phyloP scores from a whole-genome alignment of 2,329 filamentous ascomycete species.

The Tolypocladium endophyticum region DNA sequence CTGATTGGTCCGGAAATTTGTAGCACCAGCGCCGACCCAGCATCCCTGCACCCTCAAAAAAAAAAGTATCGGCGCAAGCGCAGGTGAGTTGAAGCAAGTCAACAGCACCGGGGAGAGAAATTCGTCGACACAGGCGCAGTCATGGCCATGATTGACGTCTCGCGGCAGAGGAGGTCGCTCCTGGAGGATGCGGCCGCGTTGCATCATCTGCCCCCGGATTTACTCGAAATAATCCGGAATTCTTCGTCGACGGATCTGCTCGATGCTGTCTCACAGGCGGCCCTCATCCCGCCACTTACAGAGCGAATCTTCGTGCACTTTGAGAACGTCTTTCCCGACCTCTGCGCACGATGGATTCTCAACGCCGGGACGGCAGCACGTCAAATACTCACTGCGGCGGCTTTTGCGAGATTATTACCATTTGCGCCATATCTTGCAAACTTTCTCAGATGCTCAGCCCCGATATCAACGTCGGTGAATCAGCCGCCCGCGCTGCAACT shows the following conservation, averaged over 20 bases:
- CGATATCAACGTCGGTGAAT: background rate
- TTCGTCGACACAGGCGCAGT: slow-evolving; percentile 20
- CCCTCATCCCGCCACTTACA: slow-evolving; percentile 60
- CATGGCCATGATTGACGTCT: slow-evolving; percentile 48
- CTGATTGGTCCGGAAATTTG: slow-evolving; percentile 28
- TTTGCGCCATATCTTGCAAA: slow-evolving; percentile 71
- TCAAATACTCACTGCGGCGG: slow-evolving; percentile 45
- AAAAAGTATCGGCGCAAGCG: slow-evolving; percentile 14
- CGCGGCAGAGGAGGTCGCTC: slow-evolving; percentile 43
- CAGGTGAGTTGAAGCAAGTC: slow-evolving; percentile 7
- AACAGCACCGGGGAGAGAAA: slow-evolving; percentile 14
- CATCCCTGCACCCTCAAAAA: slow-evolving; percentile 17
- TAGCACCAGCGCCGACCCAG: slow-evolving; percentile 18
- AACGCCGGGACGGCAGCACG: slow-evolving; percentile 26
- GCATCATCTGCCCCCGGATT: slow-evolving; percentile 56
- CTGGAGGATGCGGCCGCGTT: slow-evolving; percentile 43
- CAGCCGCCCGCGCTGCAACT: slow-evolving; percentile 16
- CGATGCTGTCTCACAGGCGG: slow-evolving; percentile 57
- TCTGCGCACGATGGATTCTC: slow-evolving; percentile 70
- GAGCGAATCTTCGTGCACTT: slow-evolving; percentile 66
- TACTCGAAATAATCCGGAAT: slow-evolving; percentile 56
- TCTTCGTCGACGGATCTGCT: slow-evolving; percentile 57
- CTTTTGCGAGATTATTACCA: slow-evolving; percentile 70
- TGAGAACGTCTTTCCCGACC: slow-evolving; percentile 66
- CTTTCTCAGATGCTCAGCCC: slow-evolving; percentile 49